A percentile compares a stretch with the other conserved stretches of the same genome.
Evolutionary conservation across 1,284 basidiomycete genomes (phyloP).

Genomic region (Mycena citricolor): DNA sequence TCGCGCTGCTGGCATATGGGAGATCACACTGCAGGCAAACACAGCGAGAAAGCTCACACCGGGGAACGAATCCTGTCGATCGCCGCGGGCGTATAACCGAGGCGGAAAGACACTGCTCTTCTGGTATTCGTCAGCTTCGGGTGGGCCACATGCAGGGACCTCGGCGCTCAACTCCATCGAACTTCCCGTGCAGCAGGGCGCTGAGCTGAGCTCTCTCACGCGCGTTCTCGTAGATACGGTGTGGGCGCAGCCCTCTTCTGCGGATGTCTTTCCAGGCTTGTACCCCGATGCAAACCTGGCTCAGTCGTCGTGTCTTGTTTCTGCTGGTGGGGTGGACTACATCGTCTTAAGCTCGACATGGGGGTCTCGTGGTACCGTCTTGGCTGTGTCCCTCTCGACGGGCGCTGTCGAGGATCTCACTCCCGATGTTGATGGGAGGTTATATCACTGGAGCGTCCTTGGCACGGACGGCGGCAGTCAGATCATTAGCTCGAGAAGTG

Average conservation of each 20-base stretch:
- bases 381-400: conserved; percentile 38
- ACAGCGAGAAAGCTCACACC: conserved; percentile 41
- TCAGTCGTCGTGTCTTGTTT: conserved; percentile 45
- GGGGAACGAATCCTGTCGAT: conserved; percentile 50
- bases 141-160: conserved; percentile 63
- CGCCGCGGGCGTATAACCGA: conserved; percentile 46
- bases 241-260: conserved; percentile 32
- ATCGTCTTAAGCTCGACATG: conserved; percentile 51
- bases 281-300: conserved; percentile 52
- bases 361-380: conserved; percentile 50
- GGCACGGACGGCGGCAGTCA: conserved; percentile 47
- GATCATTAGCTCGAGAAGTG: conserved; percentile 53
- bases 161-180: conserved; percentile 49
- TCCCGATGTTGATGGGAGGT: conserved; percentile 32
- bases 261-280: conserved; percentile 59
- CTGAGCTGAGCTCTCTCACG: conserved; percentile 2
- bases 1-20: conserved; percentile 58
- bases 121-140: conserved; percentile 56
- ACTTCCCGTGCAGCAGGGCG: conserved; percentile 25
- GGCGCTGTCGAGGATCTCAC: conserved; percentile 46
- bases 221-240: conserved; percentile 41
- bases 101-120: conserved; percentile 38
- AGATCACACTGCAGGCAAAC: conserved; percentile 33
- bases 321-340: conserved; percentile 27
- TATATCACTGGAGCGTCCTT: conserved; percentile 54